These are phyloP conservation scores for Zymoseptoria ardabiliae DNA, from an alignment of 2,329 filamentous ascomycete genomes.

Conservation along the genomic window DNA sequence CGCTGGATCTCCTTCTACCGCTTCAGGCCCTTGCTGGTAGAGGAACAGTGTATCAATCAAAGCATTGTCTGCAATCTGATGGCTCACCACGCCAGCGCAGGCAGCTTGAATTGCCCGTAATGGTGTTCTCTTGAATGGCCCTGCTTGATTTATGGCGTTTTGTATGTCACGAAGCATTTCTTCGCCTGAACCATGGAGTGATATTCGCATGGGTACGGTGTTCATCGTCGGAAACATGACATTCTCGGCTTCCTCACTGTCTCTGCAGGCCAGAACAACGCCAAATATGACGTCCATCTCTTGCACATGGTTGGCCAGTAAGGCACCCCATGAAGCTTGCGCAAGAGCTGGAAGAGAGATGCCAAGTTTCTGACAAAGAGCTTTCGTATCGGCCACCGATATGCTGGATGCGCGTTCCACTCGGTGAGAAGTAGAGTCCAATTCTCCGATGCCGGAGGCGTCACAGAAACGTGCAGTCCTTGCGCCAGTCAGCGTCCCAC, in stretches of 20 bases:
- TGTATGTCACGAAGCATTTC: constrained; percentile 69
- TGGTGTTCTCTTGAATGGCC: constrained; percentile 70
- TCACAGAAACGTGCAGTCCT: constrained; percentile 34
- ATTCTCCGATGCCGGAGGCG: constrained; percentile 17
- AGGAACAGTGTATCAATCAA: constrained; percentile 61
- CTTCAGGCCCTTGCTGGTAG: constrained; percentile 50
- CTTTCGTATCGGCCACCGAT: constrained; percentile 36
- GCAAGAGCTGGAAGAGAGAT: constrained; percentile 71
- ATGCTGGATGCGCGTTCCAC: constrained; percentile 42
- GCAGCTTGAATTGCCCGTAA: constrained; percentile 61
- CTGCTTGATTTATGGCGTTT: constrained; percentile 56
- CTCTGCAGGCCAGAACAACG: constrained; percentile 76
- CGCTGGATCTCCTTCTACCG: constrained; percentile 7
- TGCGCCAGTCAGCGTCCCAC: constrained; percentile 53
- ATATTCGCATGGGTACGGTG: constrained; percentile 66
- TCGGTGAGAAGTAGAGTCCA: constrained; percentile 31
- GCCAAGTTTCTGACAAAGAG: constrained; percentile 58
- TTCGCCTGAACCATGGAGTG: constrained; percentile 60
- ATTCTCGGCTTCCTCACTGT: constrained; percentile 58
- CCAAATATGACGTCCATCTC: constrained; percentile 75
- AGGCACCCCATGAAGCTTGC: constrained; percentile 67
- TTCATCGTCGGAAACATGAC: constrained; percentile 89
- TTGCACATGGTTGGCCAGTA: constrained; percentile 55
- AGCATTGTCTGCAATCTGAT: constrained; percentile 23
- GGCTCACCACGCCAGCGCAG: constrained; percentile 6